Evolutionary conservation across 78 protist species (phyloP).

Genomic region (Diacronema lutheri): DNA sequence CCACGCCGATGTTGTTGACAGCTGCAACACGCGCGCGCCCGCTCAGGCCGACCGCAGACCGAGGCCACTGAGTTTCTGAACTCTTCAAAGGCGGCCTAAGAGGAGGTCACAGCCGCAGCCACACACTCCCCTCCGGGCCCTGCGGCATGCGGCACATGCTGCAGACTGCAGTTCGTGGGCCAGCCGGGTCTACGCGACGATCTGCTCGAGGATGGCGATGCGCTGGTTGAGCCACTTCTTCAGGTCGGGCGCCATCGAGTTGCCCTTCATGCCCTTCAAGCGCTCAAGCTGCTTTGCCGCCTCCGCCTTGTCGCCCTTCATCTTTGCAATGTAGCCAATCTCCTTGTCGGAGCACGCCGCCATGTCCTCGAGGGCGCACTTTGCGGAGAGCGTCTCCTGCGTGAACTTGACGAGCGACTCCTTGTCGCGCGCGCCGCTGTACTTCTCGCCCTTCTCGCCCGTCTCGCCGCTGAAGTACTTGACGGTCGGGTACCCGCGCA

Average conservation of each 20-base stretch:
- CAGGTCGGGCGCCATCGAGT: conserved; percentile 18
- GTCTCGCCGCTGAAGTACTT: conserved; percentile 45
- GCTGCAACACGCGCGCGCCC: too few species aligned
- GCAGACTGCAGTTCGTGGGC: too few species aligned
- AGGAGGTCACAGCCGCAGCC: too few species aligned
- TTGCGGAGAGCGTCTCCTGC: conserved; percentile 22
- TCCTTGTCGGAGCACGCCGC: conserved; percentile 39
- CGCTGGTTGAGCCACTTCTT: conserved; percentile 32
- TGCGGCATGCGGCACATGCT: too few species aligned
- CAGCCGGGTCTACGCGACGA: too few species aligned
- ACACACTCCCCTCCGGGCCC: too few species aligned
- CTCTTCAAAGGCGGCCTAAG: too few species aligned
- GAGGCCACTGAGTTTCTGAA: too few species aligned
- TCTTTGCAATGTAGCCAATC: conserved; percentile 16
- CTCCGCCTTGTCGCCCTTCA: background rate
- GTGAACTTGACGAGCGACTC: conserved; percentile 2
- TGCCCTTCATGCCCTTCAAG: conserved; percentile 10
- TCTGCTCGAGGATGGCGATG: background rate
- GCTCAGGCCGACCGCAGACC: too few species aligned
- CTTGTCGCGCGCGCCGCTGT: conserved; percentile 8
- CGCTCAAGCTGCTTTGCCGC: conserved; percentile 13
- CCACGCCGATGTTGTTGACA: too few species aligned
- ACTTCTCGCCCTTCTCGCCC: conserved; percentile 12
- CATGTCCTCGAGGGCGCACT: background rate
- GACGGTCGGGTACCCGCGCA: conserved; percentile 48